Percentiles rank a stretch among this genome's conserved stretches.
phyloP scores from a whole-genome alignment of 768 basidiomycete species.

The Naematelia aurantialba region DNA sequence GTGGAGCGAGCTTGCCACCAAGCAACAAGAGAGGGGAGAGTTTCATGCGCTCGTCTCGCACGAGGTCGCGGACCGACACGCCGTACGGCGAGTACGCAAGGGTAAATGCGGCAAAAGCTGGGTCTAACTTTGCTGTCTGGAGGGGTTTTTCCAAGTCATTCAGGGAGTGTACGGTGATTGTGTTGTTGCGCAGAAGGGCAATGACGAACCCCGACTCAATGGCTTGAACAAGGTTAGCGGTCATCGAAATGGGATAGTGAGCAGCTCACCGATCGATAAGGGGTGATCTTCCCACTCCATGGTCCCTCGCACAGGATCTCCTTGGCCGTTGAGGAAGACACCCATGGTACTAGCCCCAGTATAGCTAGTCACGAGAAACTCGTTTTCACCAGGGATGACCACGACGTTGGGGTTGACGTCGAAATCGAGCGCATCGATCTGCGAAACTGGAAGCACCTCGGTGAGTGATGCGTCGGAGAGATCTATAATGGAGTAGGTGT shows the following conservation, averaged over 20 bases:
- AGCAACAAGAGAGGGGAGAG: conserved; percentile 26
- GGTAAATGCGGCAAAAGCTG: conserved; percentile 45
- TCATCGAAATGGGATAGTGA: neutral
- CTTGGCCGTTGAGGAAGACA: conserved; percentile 75
- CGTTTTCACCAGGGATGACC: conserved; percentile 64
- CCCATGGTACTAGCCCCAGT: conserved; percentile 77
- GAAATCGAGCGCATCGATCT: conserved; percentile 53
- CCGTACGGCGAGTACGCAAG: conserved; percentile 47
- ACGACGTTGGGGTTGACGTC: conserved; percentile 58
- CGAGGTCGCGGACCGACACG: conserved; percentile 30
- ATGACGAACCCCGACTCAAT: conserved; percentile 78
- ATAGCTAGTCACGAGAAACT: conserved; percentile 83
- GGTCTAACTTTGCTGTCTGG: conserved; percentile 61
- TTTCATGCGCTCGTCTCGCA: conserved; percentile 37
- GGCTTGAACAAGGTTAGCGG: conserved; percentile 53
- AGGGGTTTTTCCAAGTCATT: conserved; percentile 57
- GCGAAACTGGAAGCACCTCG: conserved; percentile 73
- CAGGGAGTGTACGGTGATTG: conserved; percentile 75
- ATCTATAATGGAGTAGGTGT: conserved; percentile 70
- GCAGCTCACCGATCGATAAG: conserved; percentile 64
- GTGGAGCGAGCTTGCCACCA: conserved; percentile 24
- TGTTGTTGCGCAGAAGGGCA: conserved; percentile 71
- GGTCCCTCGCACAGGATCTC: conserved; percentile 86
- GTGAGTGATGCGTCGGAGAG: conserved; percentile 67
- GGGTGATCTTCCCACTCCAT: conserved; percentile 81